These are phyloP conservation scores for Lentinula edodes DNA, from an alignment of 768 basidiomycete species.

Conservation along the genomic window DNA sequence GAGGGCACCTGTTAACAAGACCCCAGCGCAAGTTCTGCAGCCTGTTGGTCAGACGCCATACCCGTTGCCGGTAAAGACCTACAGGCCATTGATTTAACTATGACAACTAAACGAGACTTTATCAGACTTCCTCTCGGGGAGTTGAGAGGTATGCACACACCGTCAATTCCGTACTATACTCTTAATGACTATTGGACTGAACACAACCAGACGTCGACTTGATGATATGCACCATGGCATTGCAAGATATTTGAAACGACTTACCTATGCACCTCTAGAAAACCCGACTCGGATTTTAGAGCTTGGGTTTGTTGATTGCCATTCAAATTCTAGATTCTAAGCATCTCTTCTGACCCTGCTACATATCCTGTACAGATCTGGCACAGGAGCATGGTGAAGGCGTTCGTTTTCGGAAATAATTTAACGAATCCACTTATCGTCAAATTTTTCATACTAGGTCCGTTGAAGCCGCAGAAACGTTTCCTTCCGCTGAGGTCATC, in stretches of 20 bases:
- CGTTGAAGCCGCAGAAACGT: slow-evolving; percentile 1
- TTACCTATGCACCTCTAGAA: background rate
- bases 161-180: no score
- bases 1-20: background rate
- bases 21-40: background rate
- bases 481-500: background rate
- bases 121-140: slow-evolving; percentile 4
- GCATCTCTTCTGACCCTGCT: background rate
- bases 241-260: background rate
- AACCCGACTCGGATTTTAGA: slow-evolving; percentile 1
- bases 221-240: slow-evolving; percentile 3
- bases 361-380: background rate
- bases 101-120: background rate
- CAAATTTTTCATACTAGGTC: background rate
- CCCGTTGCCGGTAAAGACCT: background rate
- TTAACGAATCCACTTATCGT: background rate
- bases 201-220: slow-evolving; percentile 1
- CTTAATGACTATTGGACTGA: no score
- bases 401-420: background rate
- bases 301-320: background rate
- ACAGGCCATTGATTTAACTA: background rate
- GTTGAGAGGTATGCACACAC: background rate
- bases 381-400: slow-evolving; percentile 1
- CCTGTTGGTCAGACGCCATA: background rate
- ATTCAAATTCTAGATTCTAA: background rate